Conservation (phyloP, 2,329 filamentous ascomycete species). For the Claviceps lovelessii region DNA sequence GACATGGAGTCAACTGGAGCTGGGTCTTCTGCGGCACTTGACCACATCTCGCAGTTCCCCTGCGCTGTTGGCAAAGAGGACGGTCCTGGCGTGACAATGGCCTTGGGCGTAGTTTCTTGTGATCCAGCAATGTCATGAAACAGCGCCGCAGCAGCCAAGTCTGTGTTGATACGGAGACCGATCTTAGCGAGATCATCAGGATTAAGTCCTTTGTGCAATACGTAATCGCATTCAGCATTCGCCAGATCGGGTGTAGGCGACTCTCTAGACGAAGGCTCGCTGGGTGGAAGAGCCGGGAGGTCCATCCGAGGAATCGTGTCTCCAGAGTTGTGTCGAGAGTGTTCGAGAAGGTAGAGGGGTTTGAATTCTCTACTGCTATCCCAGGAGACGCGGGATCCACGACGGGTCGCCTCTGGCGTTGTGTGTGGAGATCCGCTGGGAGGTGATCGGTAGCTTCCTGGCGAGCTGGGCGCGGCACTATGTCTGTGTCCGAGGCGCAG, state of each 20-base stretch:
- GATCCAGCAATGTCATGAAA: conserved; percentile 41
- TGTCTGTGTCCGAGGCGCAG: conserved; percentile 35
- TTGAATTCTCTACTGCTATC: conserved; percentile 56
- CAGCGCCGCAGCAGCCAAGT: conserved; percentile 15
- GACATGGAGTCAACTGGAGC: conserved; percentile 26
- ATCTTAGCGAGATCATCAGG: conserved; percentile 9
- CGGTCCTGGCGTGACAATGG: conserved; percentile 25
- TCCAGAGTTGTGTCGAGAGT: conserved; percentile 26
- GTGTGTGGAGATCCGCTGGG: conserved; percentile 21
- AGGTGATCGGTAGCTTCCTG: conserved; percentile 24
- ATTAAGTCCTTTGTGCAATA: conserved; percentile 13
- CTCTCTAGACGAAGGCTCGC: conserved; percentile 17
- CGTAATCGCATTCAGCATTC: conserved; percentile 14
- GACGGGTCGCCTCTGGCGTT: conserved; percentile 23
- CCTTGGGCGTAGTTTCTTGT: conserved; percentile 55
- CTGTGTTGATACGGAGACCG: conserved; percentile 28
- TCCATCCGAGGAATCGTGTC: conserved; percentile 19
- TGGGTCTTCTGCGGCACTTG: conserved; percentile 19
- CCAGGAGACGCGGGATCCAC: conserved; percentile 41
- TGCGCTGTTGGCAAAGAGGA: conserved; percentile 9
- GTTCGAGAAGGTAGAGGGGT: conserved; percentile 71
- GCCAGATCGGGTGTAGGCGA: conserved; percentile 21
- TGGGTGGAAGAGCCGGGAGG: conserved; percentile 36
- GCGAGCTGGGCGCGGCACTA: conserved; percentile 27
- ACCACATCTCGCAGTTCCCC: conserved; percentile 1